Conservation (phyloP, 257 asterid genomes). For the Capsicum rhomboideum region DNA sequence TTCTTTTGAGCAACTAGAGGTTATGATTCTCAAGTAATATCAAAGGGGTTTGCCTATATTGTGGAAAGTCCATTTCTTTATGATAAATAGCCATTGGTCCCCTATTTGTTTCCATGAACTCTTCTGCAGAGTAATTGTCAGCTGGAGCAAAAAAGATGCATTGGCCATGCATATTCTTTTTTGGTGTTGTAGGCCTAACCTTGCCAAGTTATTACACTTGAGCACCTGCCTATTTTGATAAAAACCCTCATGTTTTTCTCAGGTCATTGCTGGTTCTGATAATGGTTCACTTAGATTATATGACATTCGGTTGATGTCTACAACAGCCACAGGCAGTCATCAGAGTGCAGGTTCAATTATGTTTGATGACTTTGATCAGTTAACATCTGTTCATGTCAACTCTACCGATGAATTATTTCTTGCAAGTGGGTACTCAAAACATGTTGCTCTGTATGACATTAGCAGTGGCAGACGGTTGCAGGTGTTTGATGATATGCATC, state of each 20-base stretch:
- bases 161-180: background rate
- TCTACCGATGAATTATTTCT: conserved; percentile 84
- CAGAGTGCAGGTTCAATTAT: conserved; percentile 31
- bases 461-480: conserved; percentile 66
- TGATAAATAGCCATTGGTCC: background rate
- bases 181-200: background rate
- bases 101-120: background rate
- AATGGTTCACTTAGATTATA: conserved; percentile 77
- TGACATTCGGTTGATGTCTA: conserved; percentile 43
- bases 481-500: conserved; percentile 77
- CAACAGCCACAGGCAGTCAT: conserved; percentile 34
- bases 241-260: conserved; percentile 19
- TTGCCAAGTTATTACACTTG: background rate
- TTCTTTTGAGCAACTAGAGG: background rate
- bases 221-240: background rate
- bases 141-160: background rate
- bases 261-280: conserved; percentile 96
- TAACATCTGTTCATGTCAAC: conserved; percentile 91
- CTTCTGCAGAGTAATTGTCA: background rate
- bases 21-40: background rate
- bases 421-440: conserved; percentile 87
- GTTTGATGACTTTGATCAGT: conserved; percentile 84
- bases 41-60: background rate
- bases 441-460: conserved; percentile 79
- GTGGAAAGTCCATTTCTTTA: background rate